These are phyloP conservation scores for Hymenoscyphus albidus DNA, from an alignment of 2,329 filamentous ascomycete genomes.

Conservation along the genomic window DNA sequence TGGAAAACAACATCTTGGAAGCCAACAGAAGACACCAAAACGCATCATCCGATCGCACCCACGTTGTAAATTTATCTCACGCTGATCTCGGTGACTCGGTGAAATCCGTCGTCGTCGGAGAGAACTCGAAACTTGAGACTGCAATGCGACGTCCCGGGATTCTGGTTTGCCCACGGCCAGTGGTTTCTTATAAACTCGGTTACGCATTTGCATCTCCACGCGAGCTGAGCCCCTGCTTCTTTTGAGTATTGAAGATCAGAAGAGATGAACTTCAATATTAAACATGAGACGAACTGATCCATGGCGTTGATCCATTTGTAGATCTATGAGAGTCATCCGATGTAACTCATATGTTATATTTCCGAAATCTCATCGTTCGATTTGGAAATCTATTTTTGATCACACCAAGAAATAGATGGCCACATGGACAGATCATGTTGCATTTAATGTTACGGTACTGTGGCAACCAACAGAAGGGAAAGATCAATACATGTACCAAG, in stretches of 20 bases:
- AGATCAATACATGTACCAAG: too few species aligned
- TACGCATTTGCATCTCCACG: neutral
- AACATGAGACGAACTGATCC: neutral
- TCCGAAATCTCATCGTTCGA: neutral
- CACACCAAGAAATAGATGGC: neutral
- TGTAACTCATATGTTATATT: neutral
- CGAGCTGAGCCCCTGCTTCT: neutral
- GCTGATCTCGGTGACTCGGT: neutral
- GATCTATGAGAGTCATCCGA: neutral
- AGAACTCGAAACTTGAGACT: neutral
- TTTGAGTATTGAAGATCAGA: neutral
- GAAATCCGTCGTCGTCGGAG: neutral
- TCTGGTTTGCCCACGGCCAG: neutral
- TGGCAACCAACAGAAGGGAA: neutral
- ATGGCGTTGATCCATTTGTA: neutral
- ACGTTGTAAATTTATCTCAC: neutral
- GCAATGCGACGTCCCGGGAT: neutral
- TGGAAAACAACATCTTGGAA: neutral
- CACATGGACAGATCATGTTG: neutral
- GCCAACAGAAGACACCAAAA: neutral
- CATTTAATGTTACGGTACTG: neutral
- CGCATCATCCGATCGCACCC: neutral
- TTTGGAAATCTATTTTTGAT: neutral
- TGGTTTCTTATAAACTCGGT: neutral
- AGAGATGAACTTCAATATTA: neutral